Evolutionary conservation across 176 grass and related monocot species (phyloP).

Genomic region (Bothriochloa decipiens): DNA sequence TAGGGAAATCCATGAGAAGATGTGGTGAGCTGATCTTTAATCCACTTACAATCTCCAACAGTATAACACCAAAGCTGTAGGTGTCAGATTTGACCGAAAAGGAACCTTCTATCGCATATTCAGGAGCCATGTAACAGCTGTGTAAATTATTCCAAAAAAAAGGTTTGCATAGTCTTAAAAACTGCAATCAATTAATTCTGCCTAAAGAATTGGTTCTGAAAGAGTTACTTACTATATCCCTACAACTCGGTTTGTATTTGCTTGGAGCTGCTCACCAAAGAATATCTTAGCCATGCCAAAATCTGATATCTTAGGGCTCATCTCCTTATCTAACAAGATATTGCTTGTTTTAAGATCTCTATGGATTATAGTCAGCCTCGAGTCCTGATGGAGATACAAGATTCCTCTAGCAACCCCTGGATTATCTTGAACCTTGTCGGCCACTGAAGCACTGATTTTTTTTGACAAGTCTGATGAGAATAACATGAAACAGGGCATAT

Average conservation of each 20-base stretch:
- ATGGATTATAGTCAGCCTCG: no score
- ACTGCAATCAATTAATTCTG: not conserved
- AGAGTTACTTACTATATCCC: not conserved
- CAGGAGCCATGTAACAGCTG: not conserved
- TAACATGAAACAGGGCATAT: no score
- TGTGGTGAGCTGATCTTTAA: not conserved
- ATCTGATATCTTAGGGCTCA: not conserved
- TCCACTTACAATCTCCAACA: not conserved
- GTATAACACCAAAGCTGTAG: not conserved
- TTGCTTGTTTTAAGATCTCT: not conserved
- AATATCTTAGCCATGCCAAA: not conserved
- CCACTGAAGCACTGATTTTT: no score
- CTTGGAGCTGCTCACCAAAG: not conserved
- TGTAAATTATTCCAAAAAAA: not conserved
- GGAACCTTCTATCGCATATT: not conserved
- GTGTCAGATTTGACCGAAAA: not conserved
- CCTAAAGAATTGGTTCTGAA: not conserved
- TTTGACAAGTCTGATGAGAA: no score
- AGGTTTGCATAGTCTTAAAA: not conserved
- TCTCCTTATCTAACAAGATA: not conserved
- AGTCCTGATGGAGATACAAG: no score
- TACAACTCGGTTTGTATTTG: not conserved
- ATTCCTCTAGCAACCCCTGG: no score
- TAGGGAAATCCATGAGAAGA: not conserved
- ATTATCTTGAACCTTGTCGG: no score